Conservation (phyloP, 108 stramenopile genomes). For the Poteriospumella lacustris region DNA sequence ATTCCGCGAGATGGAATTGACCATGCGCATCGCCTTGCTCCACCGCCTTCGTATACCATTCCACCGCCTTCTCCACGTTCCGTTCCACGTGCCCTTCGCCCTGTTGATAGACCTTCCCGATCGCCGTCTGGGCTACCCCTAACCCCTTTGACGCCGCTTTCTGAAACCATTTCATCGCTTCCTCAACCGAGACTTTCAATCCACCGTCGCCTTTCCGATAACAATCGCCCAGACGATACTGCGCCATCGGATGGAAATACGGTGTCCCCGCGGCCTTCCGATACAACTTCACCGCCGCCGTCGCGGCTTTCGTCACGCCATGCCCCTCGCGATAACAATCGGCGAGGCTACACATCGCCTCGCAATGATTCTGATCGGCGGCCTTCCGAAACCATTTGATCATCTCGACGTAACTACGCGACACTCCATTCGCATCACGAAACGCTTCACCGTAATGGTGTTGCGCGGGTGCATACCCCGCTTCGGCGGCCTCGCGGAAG, state of each 20-base stretch:
- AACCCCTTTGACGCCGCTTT: neutral
- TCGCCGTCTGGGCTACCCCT: neutral
- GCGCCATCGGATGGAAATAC: neutral
- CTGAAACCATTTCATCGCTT: neutral
- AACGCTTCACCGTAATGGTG: neutral
- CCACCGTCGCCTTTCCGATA: neutral
- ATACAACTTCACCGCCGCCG: neutral
- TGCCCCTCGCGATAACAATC: neutral
- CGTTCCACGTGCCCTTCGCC: neutral
- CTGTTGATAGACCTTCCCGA: neutral
- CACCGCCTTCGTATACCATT: neutral
- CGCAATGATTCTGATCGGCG: neutral
- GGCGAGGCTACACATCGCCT: neutral
- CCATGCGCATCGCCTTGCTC: neutral
- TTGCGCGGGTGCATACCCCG: neutral
- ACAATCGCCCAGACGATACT: neutral
- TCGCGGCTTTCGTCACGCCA: neutral
- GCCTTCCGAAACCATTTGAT: neutral
- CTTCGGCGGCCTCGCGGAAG: neutral
- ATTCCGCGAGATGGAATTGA: constrained; percentile 2
- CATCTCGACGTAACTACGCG: neutral
- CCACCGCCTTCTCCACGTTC: neutral
- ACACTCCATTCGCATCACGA: neutral
- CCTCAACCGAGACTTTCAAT: too few species aligned
- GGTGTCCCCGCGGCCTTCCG: neutral